These are phyloP conservation scores for Clonostachys chloroleuca DNA, from an alignment of 2,329 filamentous ascomycete genomes.

Conservation along the genomic window DNA sequence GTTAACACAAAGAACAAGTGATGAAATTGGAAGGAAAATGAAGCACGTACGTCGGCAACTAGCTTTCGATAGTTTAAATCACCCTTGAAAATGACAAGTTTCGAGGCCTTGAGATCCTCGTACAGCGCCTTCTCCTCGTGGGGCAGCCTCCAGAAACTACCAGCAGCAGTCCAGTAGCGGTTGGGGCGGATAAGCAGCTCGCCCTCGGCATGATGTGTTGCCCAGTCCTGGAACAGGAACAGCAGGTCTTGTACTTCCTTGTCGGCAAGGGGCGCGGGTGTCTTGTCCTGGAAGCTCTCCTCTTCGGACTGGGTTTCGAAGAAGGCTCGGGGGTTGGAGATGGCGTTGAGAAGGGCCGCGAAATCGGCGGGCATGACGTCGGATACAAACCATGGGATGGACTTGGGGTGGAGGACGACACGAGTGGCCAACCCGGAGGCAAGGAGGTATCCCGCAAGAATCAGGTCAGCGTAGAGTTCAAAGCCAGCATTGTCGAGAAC, in stretches of 20 bases:
- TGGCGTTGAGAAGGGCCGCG: slow-evolving; percentile 69
- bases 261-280: slow-evolving; percentile 56
- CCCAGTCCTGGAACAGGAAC: slow-evolving; percentile 84
- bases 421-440: slow-evolving; percentile 57
- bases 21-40: no score
- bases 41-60: slow-evolving; percentile 42
- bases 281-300: slow-evolving; percentile 39
- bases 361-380: slow-evolving; percentile 78
- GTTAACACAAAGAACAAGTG: no score
- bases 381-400: slow-evolving; percentile 68
- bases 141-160: slow-evolving; percentile 85
- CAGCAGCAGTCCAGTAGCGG: slow-evolving; percentile 83
- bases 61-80: slow-evolving; percentile 68
- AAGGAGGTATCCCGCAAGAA: slow-evolving; percentile 63
- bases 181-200: slow-evolving; percentile 79
- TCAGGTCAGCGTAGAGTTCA: slow-evolving; percentile 65
- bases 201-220: slow-evolving; percentile 73
- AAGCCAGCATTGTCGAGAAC: slow-evolving; percentile 71
- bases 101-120: slow-evolving; percentile 67
- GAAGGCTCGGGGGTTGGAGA: slow-evolving; percentile 71
- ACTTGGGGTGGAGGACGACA: slow-evolving; percentile 63
- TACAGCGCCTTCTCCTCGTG: slow-evolving; percentile 60
- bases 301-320: slow-evolving; percentile 67
- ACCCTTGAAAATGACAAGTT: slow-evolving; percentile 67
- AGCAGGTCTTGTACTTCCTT: slow-evolving; percentile 62